These are phyloP conservation scores for Cladorrhinum sp. DNA, from an alignment of 2,329 filamentous ascomycete species.

Conservation along the genomic window DNA sequence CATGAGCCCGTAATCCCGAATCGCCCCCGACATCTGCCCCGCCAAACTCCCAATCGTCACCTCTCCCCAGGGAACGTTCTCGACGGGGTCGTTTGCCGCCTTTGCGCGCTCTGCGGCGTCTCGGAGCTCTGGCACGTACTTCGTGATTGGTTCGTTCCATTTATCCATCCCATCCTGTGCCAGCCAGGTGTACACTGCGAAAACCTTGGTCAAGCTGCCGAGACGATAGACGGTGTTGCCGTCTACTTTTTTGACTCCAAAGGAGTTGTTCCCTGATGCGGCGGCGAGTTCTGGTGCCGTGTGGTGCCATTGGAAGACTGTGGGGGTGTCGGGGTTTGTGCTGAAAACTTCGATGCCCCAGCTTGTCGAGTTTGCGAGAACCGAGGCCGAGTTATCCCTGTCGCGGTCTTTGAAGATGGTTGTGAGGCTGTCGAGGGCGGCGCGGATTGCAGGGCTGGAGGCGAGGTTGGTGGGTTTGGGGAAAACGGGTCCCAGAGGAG, in stretches of 20 bases:
- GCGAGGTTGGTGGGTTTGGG: constrained; percentile 33
- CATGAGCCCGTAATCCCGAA: constrained; percentile 26
- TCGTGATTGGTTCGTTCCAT: constrained; percentile 41
- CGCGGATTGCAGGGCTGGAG: constrained; percentile 29
- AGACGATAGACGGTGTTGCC: constrained; percentile 38
- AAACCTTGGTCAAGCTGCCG: constrained; percentile 45
- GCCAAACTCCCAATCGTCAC: constrained; percentile 29
- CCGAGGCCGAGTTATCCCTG: constrained; percentile 25
- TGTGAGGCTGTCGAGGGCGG: constrained; percentile 33
- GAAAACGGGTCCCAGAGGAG: constrained; percentile 35
- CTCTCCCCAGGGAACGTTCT: constrained; percentile 25
- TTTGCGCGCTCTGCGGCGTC: constrained; percentile 31
- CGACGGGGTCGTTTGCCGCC: constrained; percentile 18
- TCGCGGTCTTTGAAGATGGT: constrained; percentile 30
- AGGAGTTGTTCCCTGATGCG: constrained; percentile 22
- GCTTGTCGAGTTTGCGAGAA: constrained; percentile 33
- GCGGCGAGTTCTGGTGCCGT: constrained; percentile 22
- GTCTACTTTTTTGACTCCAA: constrained; percentile 31
- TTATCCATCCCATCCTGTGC: constrained; percentile 38
- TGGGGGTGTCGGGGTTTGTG: constrained; percentile 18
- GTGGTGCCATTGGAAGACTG: constrained; percentile 28
- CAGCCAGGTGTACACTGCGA: constrained; percentile 42
- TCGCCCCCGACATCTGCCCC: constrained; percentile 26
- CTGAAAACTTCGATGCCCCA: constrained; percentile 36
- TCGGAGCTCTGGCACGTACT: constrained; percentile 41